Percentiles rank a stretch among this genome's conserved stretches.
Conservation (phyloP, 208 protist genomes). For the Angomonas deanei region DNA sequence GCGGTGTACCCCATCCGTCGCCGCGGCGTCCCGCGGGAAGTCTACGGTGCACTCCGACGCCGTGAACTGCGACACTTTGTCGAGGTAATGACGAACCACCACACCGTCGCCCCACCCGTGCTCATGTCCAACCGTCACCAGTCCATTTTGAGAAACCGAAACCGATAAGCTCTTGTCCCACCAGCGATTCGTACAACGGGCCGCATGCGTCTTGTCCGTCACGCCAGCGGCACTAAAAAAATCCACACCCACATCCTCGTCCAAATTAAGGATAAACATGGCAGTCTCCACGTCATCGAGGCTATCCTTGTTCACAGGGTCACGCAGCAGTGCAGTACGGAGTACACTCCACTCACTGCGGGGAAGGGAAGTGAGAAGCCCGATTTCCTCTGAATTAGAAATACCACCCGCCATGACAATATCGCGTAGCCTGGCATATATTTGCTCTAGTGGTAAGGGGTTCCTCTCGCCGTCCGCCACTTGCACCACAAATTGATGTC, state of each 20-base stretch:
- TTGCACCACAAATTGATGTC: conserved; percentile 65
- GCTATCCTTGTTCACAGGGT: conserved; percentile 43
- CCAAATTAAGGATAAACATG: conserved; percentile 80
- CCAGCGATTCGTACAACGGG: conserved; percentile 60
- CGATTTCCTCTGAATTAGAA: conserved; percentile 37
- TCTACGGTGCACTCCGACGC: conserved; percentile 14
- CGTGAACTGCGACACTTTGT: conserved; percentile 59
- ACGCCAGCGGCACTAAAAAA: conserved; percentile 27
- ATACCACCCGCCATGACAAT: conserved; percentile 40
- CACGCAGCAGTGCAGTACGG: conserved; percentile 46
- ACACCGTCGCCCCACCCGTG: conserved; percentile 69
- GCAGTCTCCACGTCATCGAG: conserved; percentile 71
- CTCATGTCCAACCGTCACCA: conserved; percentile 64
- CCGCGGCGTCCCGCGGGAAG: conserved; percentile 16
- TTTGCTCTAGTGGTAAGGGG: conserved; percentile 59
- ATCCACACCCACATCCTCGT: conserved; percentile 40
- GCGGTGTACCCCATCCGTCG: conserved; percentile 29
- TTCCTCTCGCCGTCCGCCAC: conserved; percentile 67
- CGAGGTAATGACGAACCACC: conserved; percentile 60
- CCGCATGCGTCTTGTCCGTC: conserved; percentile 23
- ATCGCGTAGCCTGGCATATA: conserved; percentile 69
- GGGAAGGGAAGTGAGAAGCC: conserved; percentile 56
- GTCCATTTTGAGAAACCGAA: conserved; percentile 43
- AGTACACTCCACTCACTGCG: conserved; percentile 60
- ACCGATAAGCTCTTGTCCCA: conserved; percentile 89